These are phyloP conservation scores for Lycium barbarum DNA, from an alignment of 257 asterid genomes.

Conservation along the genomic window DNA sequence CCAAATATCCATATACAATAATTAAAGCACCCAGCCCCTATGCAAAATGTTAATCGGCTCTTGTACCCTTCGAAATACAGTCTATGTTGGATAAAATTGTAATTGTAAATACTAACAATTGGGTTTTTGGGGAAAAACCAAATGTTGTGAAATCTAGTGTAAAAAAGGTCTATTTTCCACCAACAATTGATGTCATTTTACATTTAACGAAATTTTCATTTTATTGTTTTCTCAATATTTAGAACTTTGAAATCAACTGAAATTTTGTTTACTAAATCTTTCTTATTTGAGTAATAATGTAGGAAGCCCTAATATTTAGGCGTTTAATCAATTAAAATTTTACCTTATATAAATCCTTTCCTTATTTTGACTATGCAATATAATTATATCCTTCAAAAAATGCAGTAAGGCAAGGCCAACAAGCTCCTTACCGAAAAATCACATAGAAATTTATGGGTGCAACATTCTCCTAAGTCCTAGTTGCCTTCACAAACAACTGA, in stretches of 20 bases:
- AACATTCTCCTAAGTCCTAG: conserved; percentile 3
- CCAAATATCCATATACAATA: neutral
- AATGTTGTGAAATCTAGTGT: neutral
- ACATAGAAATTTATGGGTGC: neutral
- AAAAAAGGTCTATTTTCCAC: neutral
- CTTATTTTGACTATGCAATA: neutral
- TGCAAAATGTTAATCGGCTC: neutral
- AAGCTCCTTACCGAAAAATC: conserved; percentile 1
- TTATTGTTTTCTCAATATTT: neutral
- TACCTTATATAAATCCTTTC: neutral
- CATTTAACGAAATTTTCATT: neutral
- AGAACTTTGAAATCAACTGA: too few relatives aligned
- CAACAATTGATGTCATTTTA: neutral
- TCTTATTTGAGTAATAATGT: neutral
- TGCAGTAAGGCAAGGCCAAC: neutral
- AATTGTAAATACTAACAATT: neutral
- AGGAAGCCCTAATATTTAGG: conserved; percentile 9
- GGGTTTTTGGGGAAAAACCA: neutral
- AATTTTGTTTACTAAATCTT: neutral
- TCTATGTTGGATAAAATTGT: conserved; percentile 6
- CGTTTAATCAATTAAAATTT: neutral
- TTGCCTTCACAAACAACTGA: conserved; percentile 20
- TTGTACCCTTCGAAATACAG: neutral
- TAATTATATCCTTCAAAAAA: neutral
- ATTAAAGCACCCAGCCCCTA: neutral